Conservation (phyloP, 352 stramenopile species). For the Globisporangium emineosum region DNA sequence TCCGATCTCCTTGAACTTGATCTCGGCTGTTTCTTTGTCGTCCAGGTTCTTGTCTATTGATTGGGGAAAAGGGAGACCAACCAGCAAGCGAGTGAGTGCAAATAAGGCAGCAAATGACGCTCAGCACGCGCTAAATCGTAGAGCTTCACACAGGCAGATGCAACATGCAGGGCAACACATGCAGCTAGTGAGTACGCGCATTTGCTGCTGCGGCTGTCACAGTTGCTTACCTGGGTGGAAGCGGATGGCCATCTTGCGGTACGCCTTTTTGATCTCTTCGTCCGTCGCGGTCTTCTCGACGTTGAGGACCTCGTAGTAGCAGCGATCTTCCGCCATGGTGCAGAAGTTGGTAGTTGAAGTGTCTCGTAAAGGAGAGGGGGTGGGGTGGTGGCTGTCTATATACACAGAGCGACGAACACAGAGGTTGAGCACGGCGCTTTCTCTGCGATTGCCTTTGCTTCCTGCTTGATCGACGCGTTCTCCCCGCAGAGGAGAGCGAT, state of each 20-base stretch:
- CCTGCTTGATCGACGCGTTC: slow-evolving; percentile 2
- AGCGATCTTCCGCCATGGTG: slow-evolving; percentile 39
- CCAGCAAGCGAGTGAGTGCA: background rate
- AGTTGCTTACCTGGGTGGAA: slow-evolving; percentile 78
- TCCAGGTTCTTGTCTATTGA: slow-evolving; percentile 86
- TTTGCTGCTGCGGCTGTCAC: background rate
- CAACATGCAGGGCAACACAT: background rate
- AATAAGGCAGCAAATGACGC: background rate
- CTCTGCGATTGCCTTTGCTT: background rate
- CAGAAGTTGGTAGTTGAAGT: background rate
- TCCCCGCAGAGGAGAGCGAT: background rate
- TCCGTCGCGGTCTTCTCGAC: slow-evolving; percentile 69
- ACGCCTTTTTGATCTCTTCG: slow-evolving; percentile 83
- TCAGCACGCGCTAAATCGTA: background rate
- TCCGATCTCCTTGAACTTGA: slow-evolving; percentile 89
- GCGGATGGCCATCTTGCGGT: slow-evolving; percentile 85
- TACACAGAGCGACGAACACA: background rate
- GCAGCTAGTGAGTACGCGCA: background rate
- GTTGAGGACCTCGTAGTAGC: slow-evolving; percentile 72
- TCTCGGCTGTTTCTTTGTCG: slow-evolving; percentile 81
- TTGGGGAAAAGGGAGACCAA: background rate
- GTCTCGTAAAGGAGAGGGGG: background rate
- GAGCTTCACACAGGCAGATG: background rate
- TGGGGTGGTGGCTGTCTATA: background rate
- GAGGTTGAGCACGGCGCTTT: background rate